phyloP scores from a whole-genome alignment of 768 basidiomycete genomes.

The Termitomyces sp. region DNA sequence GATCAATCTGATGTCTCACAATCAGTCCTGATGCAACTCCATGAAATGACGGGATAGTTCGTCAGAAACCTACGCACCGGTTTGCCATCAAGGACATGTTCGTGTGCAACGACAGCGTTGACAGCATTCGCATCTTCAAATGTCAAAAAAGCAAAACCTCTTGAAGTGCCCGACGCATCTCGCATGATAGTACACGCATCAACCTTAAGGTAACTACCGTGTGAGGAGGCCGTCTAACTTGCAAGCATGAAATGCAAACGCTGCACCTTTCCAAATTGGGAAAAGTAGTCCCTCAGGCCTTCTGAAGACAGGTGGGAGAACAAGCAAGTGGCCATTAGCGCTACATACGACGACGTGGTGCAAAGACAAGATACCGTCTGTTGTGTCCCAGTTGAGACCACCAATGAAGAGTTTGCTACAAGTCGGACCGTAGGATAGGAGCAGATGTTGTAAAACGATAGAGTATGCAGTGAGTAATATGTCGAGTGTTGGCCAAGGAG shows the following conservation, averaged over 20 bases:
- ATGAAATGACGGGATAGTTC: neutral
- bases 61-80: conserved; percentile 34
- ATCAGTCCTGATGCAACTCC: neutral
- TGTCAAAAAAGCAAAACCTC: conserved; percentile 84
- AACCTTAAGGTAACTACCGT: conserved; percentile 36
- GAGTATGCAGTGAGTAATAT: conserved; percentile 21
- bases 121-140: conserved; percentile 67
- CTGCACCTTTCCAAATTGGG: conserved; percentile 69
- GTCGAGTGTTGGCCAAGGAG: conserved; percentile 19
- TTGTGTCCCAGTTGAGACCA: conserved; percentile 88
- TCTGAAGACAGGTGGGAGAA: conserved; percentile 31
- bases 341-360: conserved; percentile 23
- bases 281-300: conserved; percentile 66
- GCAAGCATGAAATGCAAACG: conserved; percentile 2
- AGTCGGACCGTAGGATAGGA: conserved; percentile 18
- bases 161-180: conserved; percentile 66
- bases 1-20: conserved; percentile 59
- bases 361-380: conserved; percentile 63
- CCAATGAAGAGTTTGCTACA: conserved; percentile 89
- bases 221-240: conserved; percentile 9
- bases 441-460: conserved; percentile 19
- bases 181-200: conserved; percentile 86
- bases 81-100: conserved; percentile 77
- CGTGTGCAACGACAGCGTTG: conserved; percentile 56
- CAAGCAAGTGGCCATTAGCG: conserved; percentile 30